Conservation (phyloP, 1,139 yeast species). For the Arxiozyma slooffiae region DNA sequence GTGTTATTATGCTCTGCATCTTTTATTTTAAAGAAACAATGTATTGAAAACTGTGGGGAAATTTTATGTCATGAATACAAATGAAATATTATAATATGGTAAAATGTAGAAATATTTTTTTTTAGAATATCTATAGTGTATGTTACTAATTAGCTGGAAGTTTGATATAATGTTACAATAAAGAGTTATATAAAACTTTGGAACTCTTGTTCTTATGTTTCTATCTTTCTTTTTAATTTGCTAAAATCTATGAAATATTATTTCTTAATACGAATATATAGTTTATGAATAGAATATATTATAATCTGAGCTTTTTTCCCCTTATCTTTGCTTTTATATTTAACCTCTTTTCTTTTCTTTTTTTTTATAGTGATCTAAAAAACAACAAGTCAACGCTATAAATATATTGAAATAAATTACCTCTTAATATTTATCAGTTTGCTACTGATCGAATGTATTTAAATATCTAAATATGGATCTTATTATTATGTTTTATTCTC, state of each 20-base stretch:
- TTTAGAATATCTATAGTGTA: not conserved
- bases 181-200: not conserved
- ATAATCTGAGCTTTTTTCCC: not conserved
- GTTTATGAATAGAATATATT: not conserved
- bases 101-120: not conserved
- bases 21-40: not conserved
- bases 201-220: no score
- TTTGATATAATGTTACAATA: not conserved
- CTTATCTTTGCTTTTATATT: no score
- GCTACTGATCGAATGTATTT: not conserved
- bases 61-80: not conserved
- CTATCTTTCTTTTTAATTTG: not conserved
- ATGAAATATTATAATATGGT: not conserved
- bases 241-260: no score
- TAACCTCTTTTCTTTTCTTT: no score
- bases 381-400: no score
- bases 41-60: not conserved
- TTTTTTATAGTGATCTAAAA: not conserved
- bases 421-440: not conserved
- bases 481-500: not conserved
- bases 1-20: slow-evolving; percentile 45
- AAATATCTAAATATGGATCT: no score
- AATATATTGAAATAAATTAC: no score
- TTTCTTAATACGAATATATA: not conserved
- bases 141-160: no score